These are phyloP conservation scores for Sugiyamaella xylanicola DNA, from an alignment of 1,139 yeast genomes.

Conservation along the genomic window DNA sequence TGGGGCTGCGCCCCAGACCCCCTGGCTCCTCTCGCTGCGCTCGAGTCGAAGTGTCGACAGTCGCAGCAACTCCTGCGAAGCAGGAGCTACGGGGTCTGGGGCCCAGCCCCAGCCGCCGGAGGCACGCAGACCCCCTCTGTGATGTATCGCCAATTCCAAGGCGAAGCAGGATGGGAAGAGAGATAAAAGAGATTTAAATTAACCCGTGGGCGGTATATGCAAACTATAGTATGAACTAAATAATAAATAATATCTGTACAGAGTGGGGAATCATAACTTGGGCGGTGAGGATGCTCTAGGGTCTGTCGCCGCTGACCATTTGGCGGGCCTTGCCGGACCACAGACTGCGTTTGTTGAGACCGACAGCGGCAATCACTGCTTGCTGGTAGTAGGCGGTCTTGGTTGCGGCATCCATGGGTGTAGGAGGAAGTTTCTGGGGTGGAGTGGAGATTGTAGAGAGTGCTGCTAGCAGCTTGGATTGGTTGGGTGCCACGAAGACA, in stretches of 20 bases:
- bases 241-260: slow-evolving; percentile 16
- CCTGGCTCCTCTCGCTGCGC: neutral
- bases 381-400: slow-evolving; percentile 34
- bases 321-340: slow-evolving; percentile 57
- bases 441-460: slow-evolving; percentile 27
- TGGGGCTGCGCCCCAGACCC: neutral
- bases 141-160: too few species aligned
- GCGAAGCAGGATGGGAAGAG: slow-evolving; percentile 1
- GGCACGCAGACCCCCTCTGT: neutral
- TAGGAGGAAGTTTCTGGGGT: slow-evolving; percentile 14
- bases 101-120: neutral
- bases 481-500: slow-evolving; percentile 18
- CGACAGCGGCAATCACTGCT: slow-evolving; percentile 35
- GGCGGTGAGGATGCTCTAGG: slow-evolving; percentile 18
- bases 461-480: slow-evolving; percentile 26
- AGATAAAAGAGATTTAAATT: neutral
- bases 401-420: slow-evolving; percentile 15
- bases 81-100: neutral
- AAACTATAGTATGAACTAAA: neutral
- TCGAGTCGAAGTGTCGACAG: too few species aligned
- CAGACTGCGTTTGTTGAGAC: slow-evolving; percentile 51
- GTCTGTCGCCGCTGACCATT: slow-evolving; percentile 47
- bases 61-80: too few species aligned
- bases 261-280: slow-evolving; percentile 11
- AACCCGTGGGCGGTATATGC: slow-evolving; percentile 8